phyloP scores from a whole-genome alignment of 2,329 filamentous ascomycete genomes.

The Annulohypoxylon truncatum region DNA sequence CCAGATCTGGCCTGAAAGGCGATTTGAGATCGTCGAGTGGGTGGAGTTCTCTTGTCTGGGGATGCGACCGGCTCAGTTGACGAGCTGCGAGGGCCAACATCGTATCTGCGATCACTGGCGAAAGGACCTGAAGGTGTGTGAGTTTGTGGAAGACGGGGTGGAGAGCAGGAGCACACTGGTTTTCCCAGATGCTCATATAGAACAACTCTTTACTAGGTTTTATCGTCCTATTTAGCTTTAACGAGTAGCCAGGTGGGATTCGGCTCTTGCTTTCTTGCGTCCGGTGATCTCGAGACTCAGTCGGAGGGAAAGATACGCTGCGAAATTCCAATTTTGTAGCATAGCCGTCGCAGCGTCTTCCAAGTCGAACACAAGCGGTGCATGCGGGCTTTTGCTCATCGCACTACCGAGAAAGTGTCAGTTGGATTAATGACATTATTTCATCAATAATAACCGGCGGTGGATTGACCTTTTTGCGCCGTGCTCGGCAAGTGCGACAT shows the following conservation, averaged over 20 bases:
- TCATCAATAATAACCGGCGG: neutral
- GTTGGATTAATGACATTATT: neutral
- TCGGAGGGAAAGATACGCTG: neutral
- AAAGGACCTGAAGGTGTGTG: neutral
- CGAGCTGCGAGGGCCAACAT: conserved; percentile 13
- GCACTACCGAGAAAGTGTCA: conserved; percentile 2
- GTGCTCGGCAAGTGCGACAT: conserved; percentile 11
- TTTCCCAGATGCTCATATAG: conserved; percentile 15
- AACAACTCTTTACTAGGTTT: conserved; percentile 5
- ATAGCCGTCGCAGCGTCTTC: conserved; percentile 10
- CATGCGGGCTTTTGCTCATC: conserved; percentile 11
- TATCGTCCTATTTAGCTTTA: neutral
- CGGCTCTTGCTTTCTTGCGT: neutral
- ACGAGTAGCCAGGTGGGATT: neutral
- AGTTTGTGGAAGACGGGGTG: conserved; percentile 3
- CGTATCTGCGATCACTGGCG: conserved; percentile 2
- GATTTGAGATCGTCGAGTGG: neutral
- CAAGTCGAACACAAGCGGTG: conserved; percentile 2
- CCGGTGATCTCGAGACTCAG: neutral
- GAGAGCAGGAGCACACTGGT: conserved; percentile 2
- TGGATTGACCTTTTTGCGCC: conserved; percentile 11
- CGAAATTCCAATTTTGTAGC: conserved; percentile 7
- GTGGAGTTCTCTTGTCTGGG: neutral
- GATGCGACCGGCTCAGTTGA: conserved; percentile 11
- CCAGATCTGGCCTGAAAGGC: conserved; percentile 11